These are phyloP conservation scores for Skeletonema marinoi DNA, from an alignment of 108 stramenopile genomes.

Conservation along the genomic window DNA sequence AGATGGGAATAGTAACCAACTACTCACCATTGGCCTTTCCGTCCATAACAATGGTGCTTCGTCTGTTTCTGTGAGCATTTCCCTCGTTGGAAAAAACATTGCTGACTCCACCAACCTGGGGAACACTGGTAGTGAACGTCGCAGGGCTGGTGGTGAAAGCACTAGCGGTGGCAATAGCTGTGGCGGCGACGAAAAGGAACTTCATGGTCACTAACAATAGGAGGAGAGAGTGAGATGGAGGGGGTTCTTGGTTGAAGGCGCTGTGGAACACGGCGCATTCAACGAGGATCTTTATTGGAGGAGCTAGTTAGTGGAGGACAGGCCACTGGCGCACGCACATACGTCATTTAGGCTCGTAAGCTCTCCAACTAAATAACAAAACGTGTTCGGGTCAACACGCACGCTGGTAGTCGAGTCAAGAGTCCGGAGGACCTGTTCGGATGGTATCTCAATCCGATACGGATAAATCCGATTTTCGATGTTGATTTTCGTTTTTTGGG, in stretches of 20 bases:
- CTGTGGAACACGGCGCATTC: neutral
- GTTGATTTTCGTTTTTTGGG: too few relatives aligned
- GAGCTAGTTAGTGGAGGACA: neutral
- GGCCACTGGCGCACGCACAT: neutral
- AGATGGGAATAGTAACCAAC: neutral
- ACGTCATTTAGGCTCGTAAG: neutral
- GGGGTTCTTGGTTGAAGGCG: neutral
- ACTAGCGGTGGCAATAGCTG: slow-evolving; percentile 63
- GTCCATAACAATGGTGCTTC: slow-evolving; percentile 88
- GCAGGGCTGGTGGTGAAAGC: slow-evolving; percentile 42
- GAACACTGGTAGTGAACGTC: slow-evolving; percentile 60
- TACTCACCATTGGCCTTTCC: slow-evolving; percentile 88
- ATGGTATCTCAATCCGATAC: too few relatives aligned
- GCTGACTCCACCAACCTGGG: slow-evolving; percentile 45
- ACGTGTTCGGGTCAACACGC: too few relatives aligned
- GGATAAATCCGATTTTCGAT: too few relatives aligned
- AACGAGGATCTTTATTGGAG: neutral
- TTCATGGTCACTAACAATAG: slow-evolving; percentile 52
- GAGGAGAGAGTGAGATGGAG: neutral
- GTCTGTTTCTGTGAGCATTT: slow-evolving; percentile 66
- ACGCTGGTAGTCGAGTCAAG: too few relatives aligned
- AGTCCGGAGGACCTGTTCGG: too few relatives aligned
- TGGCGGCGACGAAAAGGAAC: slow-evolving; percentile 67
- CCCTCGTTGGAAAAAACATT: slow-evolving; percentile 47
- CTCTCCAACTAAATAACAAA: too few relatives aligned